Evolutionary conservation across 2,329 filamentous ascomycete genomes (phyloP), one percentile per base, ranked within the genome.

Genomic region (Scolecobasidium constrictum): DNA sequence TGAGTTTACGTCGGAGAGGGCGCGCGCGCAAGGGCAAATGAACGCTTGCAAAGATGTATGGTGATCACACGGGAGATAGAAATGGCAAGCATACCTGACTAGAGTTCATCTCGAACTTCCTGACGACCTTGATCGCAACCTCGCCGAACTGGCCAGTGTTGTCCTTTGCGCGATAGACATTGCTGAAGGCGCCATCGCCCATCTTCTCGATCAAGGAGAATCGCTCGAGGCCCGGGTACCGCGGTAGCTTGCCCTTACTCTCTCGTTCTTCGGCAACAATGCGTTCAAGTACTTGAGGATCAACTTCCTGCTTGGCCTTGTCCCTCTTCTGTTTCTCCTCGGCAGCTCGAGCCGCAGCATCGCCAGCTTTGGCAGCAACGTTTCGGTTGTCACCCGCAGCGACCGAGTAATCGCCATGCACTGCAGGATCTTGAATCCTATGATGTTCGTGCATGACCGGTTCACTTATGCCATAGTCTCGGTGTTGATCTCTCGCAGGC

Each of bases 91-190:
- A 77, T 76, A 98, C 92, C 86, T 96, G 92, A 71, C 83, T 87
- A 52, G 81, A 88, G 67, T 94, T 96, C 86, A 98, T 95, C 67
- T 98, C 92, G 61, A 86, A 96, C 68, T 96, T 96, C 58, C 92
- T 83, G 50, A 98, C 92, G 40, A 98, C 92, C 65, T 98, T 98
- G 73, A 98, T 96, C 53, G 90, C 92, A 23, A 92, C 87, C 59
- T 96, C 82, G 51, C 77, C 78, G 49, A 76, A 75, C 48, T 80
- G 71, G 33, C 84, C 83, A 4, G 78, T 73, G 36, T 64, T 72
- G 60, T 98, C 92, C 52, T 73, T 76, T 28, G 92, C 92, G 31
- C 86, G 81, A 64, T 96, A 98, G 50, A 98, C 92, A 57, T 96
- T 96, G 70, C 90, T 96, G 72, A 98, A 98, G 47, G 92, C 92